Evolutionary conservation across 257 asterid species (phyloP), one percentile per base, ranked within the genome.

Genomic region (Thymus quinquecostatus): DNA sequence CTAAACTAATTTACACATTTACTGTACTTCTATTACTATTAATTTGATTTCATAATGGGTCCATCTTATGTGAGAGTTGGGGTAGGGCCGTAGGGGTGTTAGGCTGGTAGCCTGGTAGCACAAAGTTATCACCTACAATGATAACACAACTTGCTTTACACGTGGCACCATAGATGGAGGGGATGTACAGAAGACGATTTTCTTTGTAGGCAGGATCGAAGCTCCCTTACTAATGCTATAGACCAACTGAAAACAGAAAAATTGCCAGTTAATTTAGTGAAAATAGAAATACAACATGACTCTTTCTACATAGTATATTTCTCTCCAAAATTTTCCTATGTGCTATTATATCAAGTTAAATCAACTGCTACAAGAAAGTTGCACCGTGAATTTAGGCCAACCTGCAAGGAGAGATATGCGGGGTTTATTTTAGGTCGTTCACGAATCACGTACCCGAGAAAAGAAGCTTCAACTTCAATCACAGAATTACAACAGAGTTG

Each of bases 341-440:
- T 45, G 66, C 57, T 51, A 53, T 55, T n/a, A n/a, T n/a, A n/a
- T n/a, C n/a, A 30, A 43, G 38, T 57, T 32, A 44, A 55, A 45
- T 59, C 54, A 49, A 13, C 48, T 57, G 63, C 72, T 48, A 63
- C 54, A 5, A 28, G 65, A 59, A 29, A 48, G 34, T 12, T 61
- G 64, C 68, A 51, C 62, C 57, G 13, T n/a, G 66, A 40, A 49
- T 61, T 64, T 28, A 55, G 68, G 40, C 71, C 41, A 63, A 13
- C 66, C 67, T 64, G 76, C 70, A 21, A 21, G 21, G 21, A 21
- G 21, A 21, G 21, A 21, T 21, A 21, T 21, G 21, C 21, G 21
- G 21, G 21, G 21, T 21, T 21, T 21, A 21, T 21, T 21, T 21
- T 21, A 21, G 21, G 21, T 53, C 58, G 44, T 40, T 55, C 53